Conservation (phyloP, 345 rosid species). For the Chamaenerion angustifolium region DNA sequence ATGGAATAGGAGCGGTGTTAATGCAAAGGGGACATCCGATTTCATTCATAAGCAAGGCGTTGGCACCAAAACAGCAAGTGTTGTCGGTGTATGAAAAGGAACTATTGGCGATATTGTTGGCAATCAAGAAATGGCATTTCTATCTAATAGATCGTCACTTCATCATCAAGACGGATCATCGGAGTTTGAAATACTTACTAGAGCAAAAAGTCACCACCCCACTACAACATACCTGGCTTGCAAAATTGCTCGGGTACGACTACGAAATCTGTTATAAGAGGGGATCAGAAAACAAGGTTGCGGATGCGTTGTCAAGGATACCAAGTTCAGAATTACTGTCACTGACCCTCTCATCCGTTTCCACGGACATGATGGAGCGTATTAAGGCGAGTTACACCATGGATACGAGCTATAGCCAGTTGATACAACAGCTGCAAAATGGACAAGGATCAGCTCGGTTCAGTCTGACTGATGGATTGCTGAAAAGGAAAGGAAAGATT, state of each 20-base stretch:
- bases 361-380: too few relatives aligned
- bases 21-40: background rate
- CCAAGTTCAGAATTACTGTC: too few relatives aligned
- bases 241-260: background rate
- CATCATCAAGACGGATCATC: slow-evolving; percentile 3
- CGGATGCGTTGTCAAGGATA: background rate
- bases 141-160: background rate
- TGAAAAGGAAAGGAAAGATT: too few relatives aligned
- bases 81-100: slow-evolving; percentile 5
- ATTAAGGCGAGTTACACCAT: too few relatives aligned
- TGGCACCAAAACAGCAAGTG: background rate
- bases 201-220: background rate
- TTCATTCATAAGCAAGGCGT: background rate
- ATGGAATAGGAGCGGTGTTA: background rate
- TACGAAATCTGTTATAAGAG: background rate
- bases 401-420: too few relatives aligned
- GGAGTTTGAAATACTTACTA: background rate
- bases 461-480: too few relatives aligned
- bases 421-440: too few relatives aligned
- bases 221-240: background rate
- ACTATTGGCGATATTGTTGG: background rate
- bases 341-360: too few relatives aligned
- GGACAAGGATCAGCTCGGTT: too few relatives aligned
- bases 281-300: background rate
- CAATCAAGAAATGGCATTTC: background rate